These are phyloP conservation scores for Pelargonium myrrhifolium DNA, from an alignment of 441 rosid species.

Conservation along the genomic window DNA sequence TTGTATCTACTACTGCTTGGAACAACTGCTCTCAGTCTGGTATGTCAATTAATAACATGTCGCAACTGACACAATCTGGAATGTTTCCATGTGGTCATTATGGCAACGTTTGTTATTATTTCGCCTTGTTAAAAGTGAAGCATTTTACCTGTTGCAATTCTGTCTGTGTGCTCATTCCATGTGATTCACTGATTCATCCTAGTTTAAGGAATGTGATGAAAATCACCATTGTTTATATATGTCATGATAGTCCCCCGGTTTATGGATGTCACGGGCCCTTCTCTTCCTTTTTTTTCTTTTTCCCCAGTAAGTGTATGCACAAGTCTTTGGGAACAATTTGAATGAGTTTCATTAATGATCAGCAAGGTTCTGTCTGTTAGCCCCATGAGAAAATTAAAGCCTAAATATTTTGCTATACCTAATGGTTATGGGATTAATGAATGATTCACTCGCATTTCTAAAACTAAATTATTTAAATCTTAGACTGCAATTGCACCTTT, in stretches of 20 bases:
- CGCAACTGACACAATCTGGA: background rate
- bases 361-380: no score
- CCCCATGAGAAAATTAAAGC: no score
- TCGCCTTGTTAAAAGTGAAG: background rate
- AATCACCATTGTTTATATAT: background rate
- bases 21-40: no score
- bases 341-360: no score
- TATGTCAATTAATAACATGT: background rate
- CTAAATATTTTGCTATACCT: no score
- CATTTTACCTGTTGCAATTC: background rate
- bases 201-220: background rate
- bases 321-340: no score
- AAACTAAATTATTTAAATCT: no score
- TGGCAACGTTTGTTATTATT: background rate
- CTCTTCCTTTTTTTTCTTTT: background rate
- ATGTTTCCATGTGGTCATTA: background rate
- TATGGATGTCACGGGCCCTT: background rate
- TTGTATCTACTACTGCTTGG: constrained; percentile 85
- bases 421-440: no score
- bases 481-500: no score
- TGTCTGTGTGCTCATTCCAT: background rate
- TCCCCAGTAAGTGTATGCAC: background rate
- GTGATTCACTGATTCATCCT: background rate
- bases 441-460: no score
- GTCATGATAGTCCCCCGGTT: background rate